phyloP scores from a whole-genome alignment of 176 grass and related monocot genomes.

The Chloris gayana region DNA sequence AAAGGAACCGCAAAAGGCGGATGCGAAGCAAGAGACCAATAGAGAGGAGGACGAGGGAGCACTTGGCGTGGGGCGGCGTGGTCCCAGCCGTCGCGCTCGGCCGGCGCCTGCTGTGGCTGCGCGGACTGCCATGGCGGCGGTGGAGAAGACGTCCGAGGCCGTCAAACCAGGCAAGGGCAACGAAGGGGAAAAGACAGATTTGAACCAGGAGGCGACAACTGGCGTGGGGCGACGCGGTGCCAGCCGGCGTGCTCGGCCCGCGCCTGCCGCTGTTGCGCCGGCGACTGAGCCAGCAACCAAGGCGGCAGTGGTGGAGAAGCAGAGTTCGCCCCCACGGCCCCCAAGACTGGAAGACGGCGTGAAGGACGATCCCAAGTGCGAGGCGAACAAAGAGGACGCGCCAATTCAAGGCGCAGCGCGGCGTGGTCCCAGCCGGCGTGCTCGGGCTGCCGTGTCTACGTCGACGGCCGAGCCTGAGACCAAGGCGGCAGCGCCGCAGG shows the following conservation, averaged over 20 bases:
- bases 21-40: neutral
- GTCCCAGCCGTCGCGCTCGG: neutral
- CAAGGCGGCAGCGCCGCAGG: neutral
- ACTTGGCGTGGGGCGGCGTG: neutral
- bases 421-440: neutral
- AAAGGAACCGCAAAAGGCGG: neutral
- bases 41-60: neutral
- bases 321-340: neutral
- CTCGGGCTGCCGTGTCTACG: neutral
- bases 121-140: neutral
- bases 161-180: neutral
- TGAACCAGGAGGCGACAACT: neutral
- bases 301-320: constrained; percentile 1
- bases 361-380: neutral
- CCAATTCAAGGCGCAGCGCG: neutral
- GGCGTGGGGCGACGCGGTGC: neutral
- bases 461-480: neutral
- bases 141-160: neutral
- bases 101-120: neutral
- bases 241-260: neutral
- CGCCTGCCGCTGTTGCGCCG: neutral
- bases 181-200: neutral
- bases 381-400: neutral
- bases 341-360: neutral
- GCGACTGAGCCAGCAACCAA: neutral